Conservation (phyloP, 768 basidiomycete species). For the Daedaleopsis sinensis region DNA sequence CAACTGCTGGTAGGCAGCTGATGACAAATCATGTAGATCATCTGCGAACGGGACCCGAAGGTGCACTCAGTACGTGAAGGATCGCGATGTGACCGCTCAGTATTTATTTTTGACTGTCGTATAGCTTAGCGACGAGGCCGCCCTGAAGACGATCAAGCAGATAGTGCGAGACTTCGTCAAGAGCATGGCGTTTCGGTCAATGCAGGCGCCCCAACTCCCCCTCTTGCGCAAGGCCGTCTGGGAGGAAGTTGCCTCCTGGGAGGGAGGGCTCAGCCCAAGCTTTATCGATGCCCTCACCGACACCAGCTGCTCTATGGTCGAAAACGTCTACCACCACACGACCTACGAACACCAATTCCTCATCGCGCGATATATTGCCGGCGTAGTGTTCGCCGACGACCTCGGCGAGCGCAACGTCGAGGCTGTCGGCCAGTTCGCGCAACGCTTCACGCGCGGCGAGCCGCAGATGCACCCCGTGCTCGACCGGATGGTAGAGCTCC, state of each 20-base stretch:
- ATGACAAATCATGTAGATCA: too few species aligned
- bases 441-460: conserved; percentile 32
- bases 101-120: too few species aligned
- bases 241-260: conserved; percentile 5
- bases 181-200: not conserved
- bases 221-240: not conserved
- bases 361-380: conserved; percentile 45
- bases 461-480: too few species aligned
- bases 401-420: conserved; percentile 25
- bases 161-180: not conserved
- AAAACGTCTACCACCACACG: conserved; percentile 18
- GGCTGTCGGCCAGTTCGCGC: conserved; percentile 38
- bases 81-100: too few species aligned
- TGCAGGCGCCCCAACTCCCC: not conserved
- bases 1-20: too few species aligned
- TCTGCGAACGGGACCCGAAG: too few species aligned
- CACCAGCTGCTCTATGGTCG: conserved; percentile 2
- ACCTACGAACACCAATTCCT: conserved; percentile 32
- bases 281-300: conserved; percentile 1
- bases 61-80: too few species aligned
- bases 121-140: not conserved
- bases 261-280: not conserved
- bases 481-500: too few species aligned
- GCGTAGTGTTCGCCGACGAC: conserved; percentile 42
- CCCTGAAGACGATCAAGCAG: not conserved